Evolutionary conservation across 2,329 filamentous ascomycete genomes (phyloP).

Genomic region (Apiospora sp.): DNA sequence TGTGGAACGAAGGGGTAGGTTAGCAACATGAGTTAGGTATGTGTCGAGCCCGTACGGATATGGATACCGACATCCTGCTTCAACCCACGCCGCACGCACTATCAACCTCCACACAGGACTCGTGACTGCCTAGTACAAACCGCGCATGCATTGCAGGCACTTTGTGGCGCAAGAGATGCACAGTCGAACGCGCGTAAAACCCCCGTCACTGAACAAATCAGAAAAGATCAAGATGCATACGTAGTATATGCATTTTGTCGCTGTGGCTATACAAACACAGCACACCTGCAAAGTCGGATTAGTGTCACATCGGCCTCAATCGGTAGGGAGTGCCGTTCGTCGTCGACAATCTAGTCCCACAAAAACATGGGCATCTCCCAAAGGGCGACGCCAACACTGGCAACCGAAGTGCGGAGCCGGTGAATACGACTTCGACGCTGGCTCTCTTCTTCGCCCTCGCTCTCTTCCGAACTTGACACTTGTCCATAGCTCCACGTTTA

Average conservation of each 20-base stretch:
- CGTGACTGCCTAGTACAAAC: not conserved
- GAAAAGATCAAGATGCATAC: not conserved
- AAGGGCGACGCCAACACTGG: not conserved
- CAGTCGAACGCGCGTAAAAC: constrained; percentile 16
- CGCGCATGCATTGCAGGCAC: constrained; percentile 6
- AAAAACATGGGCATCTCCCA: not conserved
- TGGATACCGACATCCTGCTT: not conserved
- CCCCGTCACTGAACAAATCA: not conserved
- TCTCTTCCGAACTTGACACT: not conserved
- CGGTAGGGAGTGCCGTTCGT: not conserved
- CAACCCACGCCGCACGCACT: not conserved
- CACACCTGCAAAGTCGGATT: not conserved
- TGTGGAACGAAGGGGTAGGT: not conserved
- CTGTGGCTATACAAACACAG: constrained; percentile 7
- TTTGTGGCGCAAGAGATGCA: constrained; percentile 18
- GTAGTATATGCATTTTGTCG: constrained; percentile 1
- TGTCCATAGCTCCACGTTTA: not conserved
- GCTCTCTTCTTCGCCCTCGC: not conserved
- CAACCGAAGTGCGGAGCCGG: too few species aligned
- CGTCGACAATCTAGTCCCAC: not conserved
- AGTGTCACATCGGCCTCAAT: constrained; percentile 17
- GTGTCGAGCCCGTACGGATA: not conserved
- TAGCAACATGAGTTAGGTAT: not conserved
- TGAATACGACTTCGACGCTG: not conserved
- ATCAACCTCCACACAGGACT: constrained; percentile 1